Evolutionary conservation across 2,329 filamentous ascomycete species (phyloP).

Genomic region (Xylariaceae sp.): DNA sequence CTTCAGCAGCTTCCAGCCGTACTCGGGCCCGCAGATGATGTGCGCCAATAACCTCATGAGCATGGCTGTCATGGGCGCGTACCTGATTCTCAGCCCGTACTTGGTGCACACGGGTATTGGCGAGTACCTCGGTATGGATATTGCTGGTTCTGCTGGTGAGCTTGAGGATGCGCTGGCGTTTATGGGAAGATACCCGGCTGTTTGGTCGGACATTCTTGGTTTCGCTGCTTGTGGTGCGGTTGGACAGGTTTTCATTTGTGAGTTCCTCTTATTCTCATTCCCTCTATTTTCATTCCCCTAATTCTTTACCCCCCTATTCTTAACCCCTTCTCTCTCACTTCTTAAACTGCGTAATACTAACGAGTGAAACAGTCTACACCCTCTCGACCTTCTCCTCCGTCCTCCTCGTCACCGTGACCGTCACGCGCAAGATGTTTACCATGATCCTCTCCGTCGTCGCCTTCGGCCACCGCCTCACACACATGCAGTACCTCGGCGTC

Average conservation of each 20-base stretch:
- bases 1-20: slow-evolving; percentile 72
- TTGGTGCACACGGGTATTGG: slow-evolving; percentile 63
- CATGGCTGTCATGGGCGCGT: slow-evolving; percentile 68
- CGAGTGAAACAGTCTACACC: slow-evolving; percentile 63
- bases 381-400: slow-evolving; percentile 87
- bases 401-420: slow-evolving; percentile 90
- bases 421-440: slow-evolving; percentile 97
- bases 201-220: slow-evolving; percentile 81
- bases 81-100: slow-evolving; percentile 74
- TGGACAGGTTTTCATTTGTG: slow-evolving; percentile 92
- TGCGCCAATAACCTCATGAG: slow-evolving; percentile 90
- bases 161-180: slow-evolving; percentile 74
- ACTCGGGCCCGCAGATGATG: slow-evolving; percentile 98
- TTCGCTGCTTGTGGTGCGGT: slow-evolving; percentile 88
- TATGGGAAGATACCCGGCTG: slow-evolving; percentile 70
- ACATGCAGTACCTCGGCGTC: slow-evolving; percentile 93
- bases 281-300: background rate
- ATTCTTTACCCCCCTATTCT: background rate
- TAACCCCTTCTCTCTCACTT: background rate
- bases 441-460: slow-evolving; percentile 95
- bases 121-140: slow-evolving; percentile 61
- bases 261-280: slow-evolving; percentile 29
- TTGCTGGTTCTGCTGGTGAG: slow-evolving; percentile 65
- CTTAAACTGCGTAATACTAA: slow-evolving; percentile 24
- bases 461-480: slow-evolving; percentile 80